Conservation (phyloP, 495 filamentous ascomycete genomes). For the Tuber umbilicatum region DNA sequence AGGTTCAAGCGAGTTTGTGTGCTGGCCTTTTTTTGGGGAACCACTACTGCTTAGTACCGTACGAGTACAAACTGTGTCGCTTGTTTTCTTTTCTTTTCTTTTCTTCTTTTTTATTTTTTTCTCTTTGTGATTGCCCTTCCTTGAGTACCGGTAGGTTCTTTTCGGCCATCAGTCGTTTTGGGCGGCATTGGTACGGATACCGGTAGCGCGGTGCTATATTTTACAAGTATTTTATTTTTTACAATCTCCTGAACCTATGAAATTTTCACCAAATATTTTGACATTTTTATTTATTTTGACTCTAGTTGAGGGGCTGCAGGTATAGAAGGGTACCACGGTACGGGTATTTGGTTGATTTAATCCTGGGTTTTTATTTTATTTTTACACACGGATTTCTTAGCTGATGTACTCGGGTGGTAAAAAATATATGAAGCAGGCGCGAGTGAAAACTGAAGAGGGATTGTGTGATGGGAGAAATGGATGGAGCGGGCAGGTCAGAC, state of each 20-base stretch:
- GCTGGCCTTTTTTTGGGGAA: conserved; percentile 33
- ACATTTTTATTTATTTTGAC: conserved; percentile 32
- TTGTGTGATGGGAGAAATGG: conserved; percentile 1
- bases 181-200: too few relatives aligned
- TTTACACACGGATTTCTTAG: conserved; percentile 1
- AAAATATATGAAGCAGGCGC: conserved; percentile 1
- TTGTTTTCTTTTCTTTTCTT: conserved; percentile 18
- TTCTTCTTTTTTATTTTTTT: conserved; percentile 5
- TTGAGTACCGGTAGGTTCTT: not conserved
- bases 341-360: not conserved
- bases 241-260: too few relatives aligned
- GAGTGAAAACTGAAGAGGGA: conserved; percentile 3
- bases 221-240: too few relatives aligned
- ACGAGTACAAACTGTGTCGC: conserved; percentile 34
- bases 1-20: conserved; percentile 30
- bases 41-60: conserved; percentile 10
- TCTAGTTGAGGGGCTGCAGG: not conserved
- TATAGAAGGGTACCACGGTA: not conserved
- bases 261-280: too few relatives aligned
- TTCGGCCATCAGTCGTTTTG: not conserved
- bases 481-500: conserved; percentile 2
- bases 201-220: too few relatives aligned
- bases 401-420: not conserved
- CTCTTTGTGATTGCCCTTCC: not conserved
- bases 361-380: not conserved